These are phyloP conservation scores for Botrytis paeoniae DNA, from an alignment of 2,329 filamentous ascomycete species.

Conservation along the genomic window DNA sequence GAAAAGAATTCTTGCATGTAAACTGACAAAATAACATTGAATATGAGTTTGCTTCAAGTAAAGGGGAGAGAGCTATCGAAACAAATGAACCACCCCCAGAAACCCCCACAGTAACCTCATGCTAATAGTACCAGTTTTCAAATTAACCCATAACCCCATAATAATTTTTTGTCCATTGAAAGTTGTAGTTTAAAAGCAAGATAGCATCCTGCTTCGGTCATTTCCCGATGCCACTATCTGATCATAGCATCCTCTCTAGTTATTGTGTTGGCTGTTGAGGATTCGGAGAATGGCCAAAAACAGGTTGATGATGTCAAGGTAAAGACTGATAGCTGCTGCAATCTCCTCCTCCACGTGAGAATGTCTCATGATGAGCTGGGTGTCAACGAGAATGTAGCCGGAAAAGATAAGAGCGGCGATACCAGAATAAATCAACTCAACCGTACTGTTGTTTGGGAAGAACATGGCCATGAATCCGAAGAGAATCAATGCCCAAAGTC, in stretches of 20 bases:
- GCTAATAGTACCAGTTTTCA: conserved; percentile 2
- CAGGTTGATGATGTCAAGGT: conserved; percentile 94
- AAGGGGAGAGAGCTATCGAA: not conserved
- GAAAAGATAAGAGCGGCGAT: conserved; percentile 85
- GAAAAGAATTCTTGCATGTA: not conserved
- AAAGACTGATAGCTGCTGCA: conserved; percentile 88
- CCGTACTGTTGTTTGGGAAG: conserved; percentile 76
- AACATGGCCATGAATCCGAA: conserved; percentile 93
- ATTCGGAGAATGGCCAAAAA: conserved; percentile 92
- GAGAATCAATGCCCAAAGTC: conserved; percentile 82
- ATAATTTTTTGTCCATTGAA: not conserved
- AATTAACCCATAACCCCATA: conserved; percentile 4
- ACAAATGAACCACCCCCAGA: not conserved
- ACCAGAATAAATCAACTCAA: conserved; percentile 83
- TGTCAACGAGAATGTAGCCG: conserved; percentile 93
- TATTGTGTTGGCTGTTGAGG: conserved; percentile 92
- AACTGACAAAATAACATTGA: not conserved
- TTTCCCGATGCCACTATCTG: not conserved
- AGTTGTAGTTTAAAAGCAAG: not conserved
- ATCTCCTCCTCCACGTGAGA: conserved; percentile 99
- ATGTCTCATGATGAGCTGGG: conserved; percentile 90
- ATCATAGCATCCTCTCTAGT: conserved; percentile 52
- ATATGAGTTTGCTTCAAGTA: not conserved
- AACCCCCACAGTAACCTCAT: conserved; percentile 2
- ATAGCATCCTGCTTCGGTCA: not conserved